Conservation (phyloP, 192 early-diverging fungal genomes). For the Backusella sp. region DNA sequence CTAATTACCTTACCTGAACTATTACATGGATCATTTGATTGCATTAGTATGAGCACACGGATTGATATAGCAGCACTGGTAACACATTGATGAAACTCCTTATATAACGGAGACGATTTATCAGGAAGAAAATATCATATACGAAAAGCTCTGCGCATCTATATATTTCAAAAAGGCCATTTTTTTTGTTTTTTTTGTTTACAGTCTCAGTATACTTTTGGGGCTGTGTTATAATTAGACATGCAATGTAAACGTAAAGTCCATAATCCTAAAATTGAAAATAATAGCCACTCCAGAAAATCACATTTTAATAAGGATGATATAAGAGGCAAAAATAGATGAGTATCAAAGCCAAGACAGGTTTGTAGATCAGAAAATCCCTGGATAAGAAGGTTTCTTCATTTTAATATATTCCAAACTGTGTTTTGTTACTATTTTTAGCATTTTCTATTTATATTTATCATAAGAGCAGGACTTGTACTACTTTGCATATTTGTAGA, state of each 20-base stretch:
- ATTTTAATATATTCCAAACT: not conserved
- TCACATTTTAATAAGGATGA: not conserved
- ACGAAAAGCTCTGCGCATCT: not conserved
- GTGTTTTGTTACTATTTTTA: not conserved
- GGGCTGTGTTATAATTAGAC: not conserved
- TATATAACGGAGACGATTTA: not conserved
- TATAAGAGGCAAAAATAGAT: not conserved
- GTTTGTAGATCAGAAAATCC: not conserved
- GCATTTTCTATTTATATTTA: not conserved
- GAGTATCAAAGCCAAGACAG: not conserved
- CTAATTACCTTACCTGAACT: not conserved
- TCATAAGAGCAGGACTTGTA: not conserved
- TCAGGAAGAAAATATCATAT: not conserved
- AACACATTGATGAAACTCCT: not conserved
- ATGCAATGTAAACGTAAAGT: not conserved
- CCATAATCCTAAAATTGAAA: not conserved
- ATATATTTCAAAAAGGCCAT: not conserved
- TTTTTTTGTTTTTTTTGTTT: not conserved
- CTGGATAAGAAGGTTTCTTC: not conserved
- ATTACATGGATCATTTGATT: not conserved
- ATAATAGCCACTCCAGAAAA: not conserved
- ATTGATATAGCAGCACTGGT: not conserved
- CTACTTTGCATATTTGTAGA: not conserved
- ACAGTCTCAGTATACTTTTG: not conserved
- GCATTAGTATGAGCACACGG: not conserved